phyloP scores from a whole-genome alignment of 305 asterid species.

The Solanum hybrid region DNA sequence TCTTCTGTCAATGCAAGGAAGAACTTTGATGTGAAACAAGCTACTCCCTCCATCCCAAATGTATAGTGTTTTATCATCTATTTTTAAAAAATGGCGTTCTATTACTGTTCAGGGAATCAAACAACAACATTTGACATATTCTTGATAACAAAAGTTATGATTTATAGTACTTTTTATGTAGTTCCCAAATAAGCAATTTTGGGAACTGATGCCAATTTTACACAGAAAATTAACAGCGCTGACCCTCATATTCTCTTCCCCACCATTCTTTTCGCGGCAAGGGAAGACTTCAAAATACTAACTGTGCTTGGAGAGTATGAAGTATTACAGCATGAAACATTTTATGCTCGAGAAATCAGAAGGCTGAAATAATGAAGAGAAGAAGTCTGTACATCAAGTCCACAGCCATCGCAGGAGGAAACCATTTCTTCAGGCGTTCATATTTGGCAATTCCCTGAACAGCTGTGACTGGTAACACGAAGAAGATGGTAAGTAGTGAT shows the following conservation, averaged over 20 bases:
- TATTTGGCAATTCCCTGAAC: constrained; percentile 89
- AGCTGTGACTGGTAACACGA: constrained; percentile 85
- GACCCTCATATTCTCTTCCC: not conserved
- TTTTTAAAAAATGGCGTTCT: not conserved
- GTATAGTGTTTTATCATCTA: not conserved
- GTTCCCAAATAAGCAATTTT: not conserved
- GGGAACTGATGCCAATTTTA: not conserved
- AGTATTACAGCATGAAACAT: not conserved
- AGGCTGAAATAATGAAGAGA: not conserved
- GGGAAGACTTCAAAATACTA: not conserved
- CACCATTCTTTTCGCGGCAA: not conserved
- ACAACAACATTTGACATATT: not conserved
- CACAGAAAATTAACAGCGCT: not conserved
- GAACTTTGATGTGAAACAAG: not conserved
- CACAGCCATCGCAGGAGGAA: constrained; percentile 92
- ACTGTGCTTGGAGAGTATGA: not conserved
- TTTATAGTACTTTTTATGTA: not conserved
- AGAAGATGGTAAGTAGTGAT: constrained; percentile 73
- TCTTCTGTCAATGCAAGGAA: not conserved
- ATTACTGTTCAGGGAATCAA: not conserved
- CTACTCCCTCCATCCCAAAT: not conserved
- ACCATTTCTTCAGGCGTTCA: constrained; percentile 68
- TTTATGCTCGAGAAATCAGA: not conserved
- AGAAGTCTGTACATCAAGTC: constrained; percentile 59
- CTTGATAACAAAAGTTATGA: not conserved